These are phyloP conservation scores for Claviceps sp. DNA, from an alignment of 2,329 filamentous ascomycete genomes.

Conservation along the genomic window DNA sequence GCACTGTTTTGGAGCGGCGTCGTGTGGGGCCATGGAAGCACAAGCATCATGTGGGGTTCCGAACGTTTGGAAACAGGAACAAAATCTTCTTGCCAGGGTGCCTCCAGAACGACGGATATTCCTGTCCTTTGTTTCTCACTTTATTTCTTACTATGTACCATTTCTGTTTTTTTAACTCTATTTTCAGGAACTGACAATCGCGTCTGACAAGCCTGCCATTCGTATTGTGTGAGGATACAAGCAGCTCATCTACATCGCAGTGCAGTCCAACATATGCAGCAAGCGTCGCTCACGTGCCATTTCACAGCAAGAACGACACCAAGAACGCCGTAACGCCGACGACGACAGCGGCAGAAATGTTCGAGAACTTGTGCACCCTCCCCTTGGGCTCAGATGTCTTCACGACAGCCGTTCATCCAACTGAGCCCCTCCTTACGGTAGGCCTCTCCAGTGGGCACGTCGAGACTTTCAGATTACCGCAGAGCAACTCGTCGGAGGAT, in stretches of 20 bases:
- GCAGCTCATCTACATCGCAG: not conserved
- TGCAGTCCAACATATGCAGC: not conserved
- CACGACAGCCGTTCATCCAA: constrained; percentile 73
- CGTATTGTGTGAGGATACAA: not conserved
- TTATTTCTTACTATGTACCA: not conserved
- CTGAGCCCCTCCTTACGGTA: constrained; percentile 70
- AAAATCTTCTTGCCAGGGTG: not conserved
- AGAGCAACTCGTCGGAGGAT: constrained; percentile 35
- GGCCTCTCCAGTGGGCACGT: constrained; percentile 79
- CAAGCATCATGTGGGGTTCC: no score
- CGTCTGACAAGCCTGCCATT: not conserved
- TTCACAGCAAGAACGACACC: not conserved
- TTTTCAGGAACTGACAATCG: not conserved
- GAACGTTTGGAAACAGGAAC: no score
- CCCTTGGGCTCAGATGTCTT: constrained; percentile 81
- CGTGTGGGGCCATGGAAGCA: no score
- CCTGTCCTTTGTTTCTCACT: not conserved
- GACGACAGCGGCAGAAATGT: constrained; percentile 39
- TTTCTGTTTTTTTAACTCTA: not conserved
- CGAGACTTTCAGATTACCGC: constrained; percentile 63
- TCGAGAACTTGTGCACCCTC: constrained; percentile 83
- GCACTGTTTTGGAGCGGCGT: no score
- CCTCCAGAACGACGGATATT: not conserved
- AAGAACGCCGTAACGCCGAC: not conserved
- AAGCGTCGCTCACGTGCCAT: not conserved